Conservation (phyloP, 1,139 yeast genomes). For the Diutina mesorugosa region DNA sequence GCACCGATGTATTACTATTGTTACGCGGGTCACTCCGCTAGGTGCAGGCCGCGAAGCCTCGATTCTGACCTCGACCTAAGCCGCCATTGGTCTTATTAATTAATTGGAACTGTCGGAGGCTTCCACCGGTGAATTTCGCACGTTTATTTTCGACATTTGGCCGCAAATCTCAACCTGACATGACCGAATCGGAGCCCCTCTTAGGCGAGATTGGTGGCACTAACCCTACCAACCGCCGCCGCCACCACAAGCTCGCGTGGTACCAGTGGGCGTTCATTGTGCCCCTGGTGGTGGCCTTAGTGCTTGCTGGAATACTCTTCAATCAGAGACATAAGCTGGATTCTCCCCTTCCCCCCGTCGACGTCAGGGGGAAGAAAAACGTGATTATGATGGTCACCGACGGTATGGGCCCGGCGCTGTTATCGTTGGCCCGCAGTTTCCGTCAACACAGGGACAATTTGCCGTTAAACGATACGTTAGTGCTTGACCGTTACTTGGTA, state of each 20-base stretch:
- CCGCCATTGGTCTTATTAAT: too few species aligned
- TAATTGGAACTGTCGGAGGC: too few species aligned
- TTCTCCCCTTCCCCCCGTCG: neutral
- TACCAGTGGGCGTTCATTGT: neutral
- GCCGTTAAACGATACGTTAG: slow-evolving; percentile 37
- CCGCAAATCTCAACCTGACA: too few species aligned
- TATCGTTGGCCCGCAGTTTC: slow-evolving; percentile 63
- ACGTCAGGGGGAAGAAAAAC: slow-evolving; percentile 27
- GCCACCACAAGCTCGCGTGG: neutral
- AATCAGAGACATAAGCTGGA: too few species aligned
- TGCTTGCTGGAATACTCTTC: too few species aligned
- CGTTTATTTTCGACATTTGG: too few species aligned
- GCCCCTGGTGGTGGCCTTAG: neutral
- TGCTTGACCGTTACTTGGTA: slow-evolving; percentile 51
- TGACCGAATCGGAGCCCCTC: neutral
- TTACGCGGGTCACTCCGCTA: too few species aligned
- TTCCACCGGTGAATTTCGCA: too few species aligned
- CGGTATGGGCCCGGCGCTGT: slow-evolving; percentile 84
- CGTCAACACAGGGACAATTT: slow-evolving; percentile 44
- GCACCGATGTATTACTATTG: too few species aligned
- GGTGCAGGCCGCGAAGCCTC: too few species aligned
- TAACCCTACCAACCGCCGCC: neutral
- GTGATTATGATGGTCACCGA: slow-evolving; percentile 81
- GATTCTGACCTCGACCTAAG: too few species aligned
- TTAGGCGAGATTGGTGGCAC: neutral